Conservation (phyloP, 495 filamentous ascomycete species). For the Lepidopterella palustris region DNA sequence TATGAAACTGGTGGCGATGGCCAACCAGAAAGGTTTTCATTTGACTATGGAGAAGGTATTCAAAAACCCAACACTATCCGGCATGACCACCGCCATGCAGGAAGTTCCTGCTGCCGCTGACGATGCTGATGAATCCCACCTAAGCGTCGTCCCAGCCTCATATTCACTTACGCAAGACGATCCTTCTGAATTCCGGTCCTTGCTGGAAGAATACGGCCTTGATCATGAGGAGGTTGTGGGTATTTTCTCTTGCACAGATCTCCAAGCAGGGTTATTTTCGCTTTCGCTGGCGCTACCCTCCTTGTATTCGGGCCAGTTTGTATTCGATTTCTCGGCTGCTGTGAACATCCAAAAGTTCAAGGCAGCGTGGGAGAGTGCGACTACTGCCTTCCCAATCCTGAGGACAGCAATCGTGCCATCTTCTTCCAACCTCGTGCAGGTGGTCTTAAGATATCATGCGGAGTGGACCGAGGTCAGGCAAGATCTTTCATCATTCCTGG, state of each 20-base stretch:
- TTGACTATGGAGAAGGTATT: conserved; percentile 18
- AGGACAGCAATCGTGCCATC: conserved; percentile 40
- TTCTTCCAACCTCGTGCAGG: conserved; percentile 45
- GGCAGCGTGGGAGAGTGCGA: conserved; percentile 47
- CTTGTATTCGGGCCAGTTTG: conserved; percentile 52
- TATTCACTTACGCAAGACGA: conserved; percentile 16
- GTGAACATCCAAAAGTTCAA: conserved; percentile 47
- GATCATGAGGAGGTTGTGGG: conserved; percentile 44
- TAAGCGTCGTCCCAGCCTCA: conserved; percentile 8
- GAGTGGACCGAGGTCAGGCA: too few relatives aligned
- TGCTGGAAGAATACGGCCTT: conserved; percentile 27
- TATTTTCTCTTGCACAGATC: conserved; percentile 61
- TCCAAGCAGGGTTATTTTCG: conserved; percentile 64
- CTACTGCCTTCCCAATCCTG: conserved; percentile 40
- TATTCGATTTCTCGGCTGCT: conserved; percentile 41
- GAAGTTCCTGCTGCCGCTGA: background rate
- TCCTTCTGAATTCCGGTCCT: too few relatives aligned
- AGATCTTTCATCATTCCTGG: too few relatives aligned
- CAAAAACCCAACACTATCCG: conserved; percentile 12
- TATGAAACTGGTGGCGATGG: conserved; percentile 18
- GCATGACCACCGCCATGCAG: conserved; percentile 6
- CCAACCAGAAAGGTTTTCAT: conserved; percentile 4
- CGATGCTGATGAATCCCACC: too few relatives aligned
- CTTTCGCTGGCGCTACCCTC: conserved; percentile 52
- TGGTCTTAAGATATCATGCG: too few relatives aligned